phyloP scores from a whole-genome alignment of 106 monocot genomes.

The Dioscorea alata region DNA sequence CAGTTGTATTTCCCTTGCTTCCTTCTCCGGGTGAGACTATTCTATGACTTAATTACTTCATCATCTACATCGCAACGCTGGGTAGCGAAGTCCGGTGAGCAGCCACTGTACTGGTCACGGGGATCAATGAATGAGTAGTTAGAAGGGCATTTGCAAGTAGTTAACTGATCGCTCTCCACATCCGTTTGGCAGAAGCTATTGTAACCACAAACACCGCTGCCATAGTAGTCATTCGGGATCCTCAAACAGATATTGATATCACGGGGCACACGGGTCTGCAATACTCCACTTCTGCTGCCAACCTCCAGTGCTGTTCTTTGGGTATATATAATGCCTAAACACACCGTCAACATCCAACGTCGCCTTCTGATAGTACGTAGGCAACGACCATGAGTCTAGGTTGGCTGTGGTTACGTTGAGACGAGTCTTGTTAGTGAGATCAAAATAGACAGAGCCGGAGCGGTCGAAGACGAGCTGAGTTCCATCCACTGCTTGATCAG shows the following conservation, averaged over 20 bases:
- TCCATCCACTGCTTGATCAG: slow-evolving; percentile 1
- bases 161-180: neutral
- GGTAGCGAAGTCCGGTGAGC: slow-evolving; percentile 14
- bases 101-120: slow-evolving; percentile 10
- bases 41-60: too few relatives aligned
- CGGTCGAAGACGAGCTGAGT: slow-evolving; percentile 12
- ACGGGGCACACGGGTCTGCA: neutral
- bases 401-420: neutral
- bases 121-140: slow-evolving; percentile 13
- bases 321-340: slow-evolving; percentile 26
- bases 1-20: too few relatives aligned
- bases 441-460: slow-evolving; percentile 15
- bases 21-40: too few relatives aligned
- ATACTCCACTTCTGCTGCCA: neutral
- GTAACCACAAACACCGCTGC: slow-evolving; percentile 29
- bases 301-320: neutral
- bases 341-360: slow-evolving; percentile 40
- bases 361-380: slow-evolving; percentile 19
- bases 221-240: neutral
- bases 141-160: slow-evolving; percentile 16
- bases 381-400: neutral
- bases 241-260: slow-evolving; percentile 3
- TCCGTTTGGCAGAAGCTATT: slow-evolving; percentile 23
- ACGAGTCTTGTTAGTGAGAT: too few relatives aligned
- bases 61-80: neutral